Evolutionary conservation across 176 grass and related monocot species (phyloP).

Genomic region (Panicum miliaceum): DNA sequence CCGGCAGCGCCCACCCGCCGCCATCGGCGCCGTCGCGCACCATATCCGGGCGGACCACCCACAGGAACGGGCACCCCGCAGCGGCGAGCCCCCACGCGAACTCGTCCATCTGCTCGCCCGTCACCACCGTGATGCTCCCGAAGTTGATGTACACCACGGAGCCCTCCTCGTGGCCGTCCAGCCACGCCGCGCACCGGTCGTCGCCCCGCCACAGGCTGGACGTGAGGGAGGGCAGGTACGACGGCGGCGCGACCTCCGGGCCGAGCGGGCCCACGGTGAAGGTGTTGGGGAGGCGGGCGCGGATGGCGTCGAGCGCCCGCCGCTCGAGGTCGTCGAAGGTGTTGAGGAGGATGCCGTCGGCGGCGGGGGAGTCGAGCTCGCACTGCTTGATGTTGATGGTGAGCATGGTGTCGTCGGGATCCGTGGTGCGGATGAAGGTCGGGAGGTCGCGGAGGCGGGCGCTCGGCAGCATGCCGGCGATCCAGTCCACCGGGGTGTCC

Average conservation of each 20-base stretch:
- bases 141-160: conserved; percentile 71
- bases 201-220: conserved; percentile 74
- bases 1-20: conserved; percentile 35
- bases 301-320: conserved; percentile 44
- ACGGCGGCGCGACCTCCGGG: conserved; percentile 37
- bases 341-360: conserved; percentile 54
- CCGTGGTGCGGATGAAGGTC: conserved; percentile 74
- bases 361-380: conserved; percentile 49
- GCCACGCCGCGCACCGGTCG: conserved; percentile 57
- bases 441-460: conserved; percentile 68
- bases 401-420: conserved; percentile 60
- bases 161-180: conserved; percentile 24
- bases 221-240: conserved; percentile 42
- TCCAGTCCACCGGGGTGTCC: conserved; percentile 69
- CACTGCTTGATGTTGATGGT: conserved; percentile 52
- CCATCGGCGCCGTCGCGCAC: conserved; percentile 42
- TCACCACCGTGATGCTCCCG: conserved; percentile 71
- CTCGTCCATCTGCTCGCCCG: conserved; percentile 52
- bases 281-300: conserved; percentile 48
- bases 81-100: conserved; percentile 70
- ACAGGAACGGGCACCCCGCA: conserved; percentile 60
- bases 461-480: conserved; percentile 50
- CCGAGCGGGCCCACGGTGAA: conserved; percentile 64
- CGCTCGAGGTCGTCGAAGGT: conserved; percentile 46
- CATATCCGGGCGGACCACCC: conserved; percentile 69